Evolutionary conservation across 805 yeast species (phyloP), one percentile per base, ranked within the genome.

Genomic region (Spathaspora girioi): DNA sequence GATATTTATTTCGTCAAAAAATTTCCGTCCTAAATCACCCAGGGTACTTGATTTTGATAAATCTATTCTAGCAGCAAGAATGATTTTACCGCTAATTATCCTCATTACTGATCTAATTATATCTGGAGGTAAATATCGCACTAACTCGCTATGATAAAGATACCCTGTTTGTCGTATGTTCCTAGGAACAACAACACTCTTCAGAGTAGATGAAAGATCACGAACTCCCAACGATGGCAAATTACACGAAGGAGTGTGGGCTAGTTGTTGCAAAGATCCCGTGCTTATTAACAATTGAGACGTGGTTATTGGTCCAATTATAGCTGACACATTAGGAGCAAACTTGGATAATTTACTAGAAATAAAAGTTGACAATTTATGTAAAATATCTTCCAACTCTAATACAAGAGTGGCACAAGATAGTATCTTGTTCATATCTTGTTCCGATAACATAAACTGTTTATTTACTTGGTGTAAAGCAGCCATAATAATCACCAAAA

Each of bases 1-100:
- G 3, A 70, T 69, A 18, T 71, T 62, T 2, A 94, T 77, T 50
- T 93, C 94, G 1, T 67, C 62, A 41, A 75, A 68, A 81, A 87
- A 86, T 52, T 75, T 74, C 2, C 41, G 26, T 0, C 97, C 98
- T 40, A 78, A 61, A 0, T 67, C 54, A 0, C 87, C 88, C 52
- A 77, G 77, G 17, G 70, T 60, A 43, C 58, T 56, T 29, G 73
- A 62, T 6, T 46, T 61, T 1, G 85, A 72, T 15, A 79, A 69
- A 62, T 93, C 99, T 3, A 93, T 75, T 54, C 98, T 73, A 0
- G 97, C 90, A 0, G 97, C 94, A 6, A 94, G 69, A 0, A 88
- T 77, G 1, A 89, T 71, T 62, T 92, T 93, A 0, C 87, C 96
- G 42, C 96, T 80, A 0, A 89, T 69, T 56, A 90, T 84, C 51